A percentile compares a stretch with the other conserved stretches of the same genome.
Conservation (phyloP, 1,284 basidiomycete species). For the Apiotrichum siamense region DNA sequence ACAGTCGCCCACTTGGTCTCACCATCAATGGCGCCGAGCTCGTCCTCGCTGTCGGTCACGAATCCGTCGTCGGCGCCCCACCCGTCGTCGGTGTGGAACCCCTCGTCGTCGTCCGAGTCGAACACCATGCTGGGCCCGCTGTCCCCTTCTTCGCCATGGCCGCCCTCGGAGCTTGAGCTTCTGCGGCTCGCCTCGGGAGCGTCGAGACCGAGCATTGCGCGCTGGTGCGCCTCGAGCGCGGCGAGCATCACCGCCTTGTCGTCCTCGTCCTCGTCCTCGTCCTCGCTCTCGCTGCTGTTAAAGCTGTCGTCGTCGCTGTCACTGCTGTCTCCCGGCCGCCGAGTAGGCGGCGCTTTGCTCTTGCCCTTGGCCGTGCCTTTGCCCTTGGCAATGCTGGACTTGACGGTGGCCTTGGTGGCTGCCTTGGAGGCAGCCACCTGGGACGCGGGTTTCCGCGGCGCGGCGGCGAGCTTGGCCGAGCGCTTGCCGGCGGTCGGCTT, state of each 20-base stretch:
- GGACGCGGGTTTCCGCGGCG: too few species aligned
- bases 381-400: not conserved
- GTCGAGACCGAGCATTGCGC: conserved; percentile 37
- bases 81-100: conserved; percentile 35
- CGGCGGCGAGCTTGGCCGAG: not conserved
- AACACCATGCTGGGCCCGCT: too few species aligned
- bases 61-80: conserved; percentile 39
- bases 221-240: conserved; percentile 41
- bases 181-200: conserved; percentile 15
- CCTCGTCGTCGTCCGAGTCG: conserved; percentile 24
- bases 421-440: not conserved
- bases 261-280: not conserved
- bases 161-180: too few species aligned
- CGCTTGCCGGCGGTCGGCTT: not conserved
- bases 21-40: conserved; percentile 13
- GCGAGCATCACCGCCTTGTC: conserved; percentile 39
- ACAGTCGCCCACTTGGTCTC: not conserved
- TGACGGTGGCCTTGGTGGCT: not conserved
- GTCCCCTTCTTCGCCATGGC: conserved; percentile 14
- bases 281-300: not conserved
- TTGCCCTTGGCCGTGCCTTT: not conserved
- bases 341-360: not conserved
- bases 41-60: conserved; percentile 39
- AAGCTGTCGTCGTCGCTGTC: not conserved
- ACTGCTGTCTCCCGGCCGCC: not conserved